Base-by-base conservation (phyloP, 1,284 basidiomycete genomes). In the Heterobasidion annosum region DNA sequence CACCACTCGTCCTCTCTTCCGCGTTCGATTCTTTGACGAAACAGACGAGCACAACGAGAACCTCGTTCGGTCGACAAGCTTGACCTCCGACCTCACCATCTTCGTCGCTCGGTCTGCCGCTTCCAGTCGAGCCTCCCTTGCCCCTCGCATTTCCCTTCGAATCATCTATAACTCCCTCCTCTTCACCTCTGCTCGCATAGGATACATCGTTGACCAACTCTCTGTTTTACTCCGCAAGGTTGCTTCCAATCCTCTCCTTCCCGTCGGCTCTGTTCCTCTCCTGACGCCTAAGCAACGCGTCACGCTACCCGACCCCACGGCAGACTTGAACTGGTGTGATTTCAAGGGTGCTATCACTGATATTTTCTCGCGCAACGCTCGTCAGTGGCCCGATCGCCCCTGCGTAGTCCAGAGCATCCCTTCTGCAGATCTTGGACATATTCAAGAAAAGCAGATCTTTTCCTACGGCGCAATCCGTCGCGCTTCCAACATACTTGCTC, bases 281-380 rank as follows among this genome's bases (percentile, higher is more conserved):
- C 71, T 93, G 48, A 93, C 93, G 0, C 75, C 83, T 2, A 68
- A 72, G 8, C 93, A 98, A 70, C 78, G 79, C 54, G 70, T 72
- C 2, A 75, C 79, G 50, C 77, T 99, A 13, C 97, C 97, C 0
- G 80, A 93, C 65, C 94, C 97, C 2, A 84, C 82, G 12, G 87
- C 83, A 9, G 90, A 99, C 68, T 81, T 99, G 44, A 84, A 98
- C 65, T 99, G 96, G 94, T 97, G 93, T 68, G 94, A 89, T 54
- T 99, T 86, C 81, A 93, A 93, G 66, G 97, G 97, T 42, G 91
- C 97, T 18, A 93, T 98, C 67, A 91, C 97, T 42, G 90, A 97
- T 68, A 82, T 98, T 50, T 96, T 98, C 72, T 88, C 91, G 47
- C 70, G 75, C 51, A 93, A 97, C 73, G 91, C 94, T 10, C 77